A percentile compares a stretch with the other conserved stretches of the same genome.
These are phyloP conservation scores for Trichoderma sp. DNA, from an alignment of 2,329 filamentous ascomycete species.

Conservation along the genomic window DNA sequence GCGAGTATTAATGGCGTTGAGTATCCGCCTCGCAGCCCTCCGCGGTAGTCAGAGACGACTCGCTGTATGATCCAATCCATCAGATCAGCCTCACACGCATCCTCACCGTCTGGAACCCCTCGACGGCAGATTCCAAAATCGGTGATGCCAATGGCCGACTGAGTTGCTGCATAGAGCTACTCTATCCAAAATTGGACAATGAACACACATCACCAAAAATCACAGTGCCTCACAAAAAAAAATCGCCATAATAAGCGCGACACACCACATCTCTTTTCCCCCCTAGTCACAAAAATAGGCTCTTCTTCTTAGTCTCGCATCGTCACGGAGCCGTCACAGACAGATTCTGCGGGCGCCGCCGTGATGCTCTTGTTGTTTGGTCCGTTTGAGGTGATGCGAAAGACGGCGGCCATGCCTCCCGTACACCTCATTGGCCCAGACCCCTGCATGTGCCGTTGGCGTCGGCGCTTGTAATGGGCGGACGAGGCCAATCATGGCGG, in stretches of 20 bases:
- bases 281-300: slow-evolving; percentile 20
- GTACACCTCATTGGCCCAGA: slow-evolving; percentile 24
- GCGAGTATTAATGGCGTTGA: not conserved
- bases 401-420: not conserved
- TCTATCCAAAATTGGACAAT: not conserved
- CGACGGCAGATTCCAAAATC: not conserved
- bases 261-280: not conserved
- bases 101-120: slow-evolving; percentile 8
- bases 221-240: slow-evolving; percentile 10
- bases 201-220: slow-evolving; percentile 7
- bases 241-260: slow-evolving; percentile 25
- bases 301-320: slow-evolving; percentile 7
- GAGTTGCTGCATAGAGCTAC: not conserved
- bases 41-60: not conserved
- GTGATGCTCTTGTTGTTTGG: slow-evolving; percentile 22
- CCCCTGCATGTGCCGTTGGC: slow-evolving; percentile 16
- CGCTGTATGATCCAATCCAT: slow-evolving; percentile 9
- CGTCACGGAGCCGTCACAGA: slow-evolving; percentile 22
- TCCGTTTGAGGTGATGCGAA: slow-evolving; percentile 9
- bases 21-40: not conserved
- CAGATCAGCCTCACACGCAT: not conserved
- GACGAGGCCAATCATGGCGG: slow-evolving; percentile 25
- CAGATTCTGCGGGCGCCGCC: slow-evolving; percentile 7
- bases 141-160: not conserved
- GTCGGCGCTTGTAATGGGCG: slow-evolving; percentile 25